Evolutionary conservation across 2,329 filamentous ascomycete genomes (phyloP), one percentile per base, ranked within the genome.

Genomic region (Penicillium psychrosexuale): DNA sequence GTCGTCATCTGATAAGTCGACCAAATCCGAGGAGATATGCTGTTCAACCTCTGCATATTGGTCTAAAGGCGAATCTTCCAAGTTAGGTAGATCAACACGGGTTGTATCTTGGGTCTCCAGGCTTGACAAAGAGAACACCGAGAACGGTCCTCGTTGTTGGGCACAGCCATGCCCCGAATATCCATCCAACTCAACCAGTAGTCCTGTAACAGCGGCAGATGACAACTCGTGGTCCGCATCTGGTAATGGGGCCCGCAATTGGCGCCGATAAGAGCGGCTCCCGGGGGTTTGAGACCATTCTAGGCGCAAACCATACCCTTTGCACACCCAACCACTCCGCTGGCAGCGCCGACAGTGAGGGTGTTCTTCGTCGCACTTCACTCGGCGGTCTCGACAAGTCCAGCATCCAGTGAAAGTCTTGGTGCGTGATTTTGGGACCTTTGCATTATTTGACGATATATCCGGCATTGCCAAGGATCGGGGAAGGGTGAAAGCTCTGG

Each of bases 331-430:
- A 24, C 63, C 63, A 37, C 56, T 60, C 24, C 55, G 61, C 40
- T 44, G 56, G 51, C 63, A 66, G 30, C 61, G 60, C 33, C 38
- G 53, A 42, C 64, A 66, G 28, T 55, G 40, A 6, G 64, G 64
- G 3, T 51, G 50, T 43, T 61, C 57, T 22, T 65, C 65, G 34
- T 65, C 64, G 15, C 64, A 66, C 33, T 66, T 66, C 19, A 65
- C 55, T 46, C 58, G 51, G 36, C 64, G 60, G 17, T 55, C 42
- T 33, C 64, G 60, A 43, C 64, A 66, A 12, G 64, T 65, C 62
- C 62, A 66, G 19, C 64, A 66, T 9, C 62, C 64, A 6, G 62
- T 66, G 34, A 66, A 66, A 5, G 62, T 65, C 46, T 65, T 66
- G 11, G 56, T 61, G 44, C 59, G 62, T 27, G 51, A 40, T 55